These are phyloP conservation scores for Solanum hybrid DNA, from an alignment of 305 asterid genomes.

Conservation along the genomic window DNA sequence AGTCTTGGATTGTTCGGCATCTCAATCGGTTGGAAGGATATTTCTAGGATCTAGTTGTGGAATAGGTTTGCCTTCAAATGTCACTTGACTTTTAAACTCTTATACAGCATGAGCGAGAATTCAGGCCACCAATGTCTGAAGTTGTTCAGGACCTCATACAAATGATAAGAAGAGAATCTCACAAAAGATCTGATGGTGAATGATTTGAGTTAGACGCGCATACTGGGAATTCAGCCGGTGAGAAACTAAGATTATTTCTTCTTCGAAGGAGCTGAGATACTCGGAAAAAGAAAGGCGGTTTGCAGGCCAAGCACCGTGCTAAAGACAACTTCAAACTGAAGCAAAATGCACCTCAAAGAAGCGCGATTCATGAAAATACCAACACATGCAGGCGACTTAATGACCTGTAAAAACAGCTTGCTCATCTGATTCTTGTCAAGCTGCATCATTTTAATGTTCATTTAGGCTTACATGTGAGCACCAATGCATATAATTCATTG, in stretches of 20 bases:
- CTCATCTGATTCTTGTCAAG: slow-evolving; percentile 2
- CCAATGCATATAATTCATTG: neutral
- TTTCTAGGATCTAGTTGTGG: neutral
- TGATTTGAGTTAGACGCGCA: neutral
- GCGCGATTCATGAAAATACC: neutral
- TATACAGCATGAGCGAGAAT: slow-evolving; percentile 31
- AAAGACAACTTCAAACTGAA: slow-evolving; percentile 11
- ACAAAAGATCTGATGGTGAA: slow-evolving; percentile 12
- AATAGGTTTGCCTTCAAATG: neutral
- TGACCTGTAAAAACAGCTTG: neutral
- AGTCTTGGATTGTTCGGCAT: neutral
- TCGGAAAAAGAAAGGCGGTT: neutral
- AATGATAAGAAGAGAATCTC: slow-evolving; percentile 24
- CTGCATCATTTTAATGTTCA: neutral
- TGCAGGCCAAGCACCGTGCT: slow-evolving; percentile 1
- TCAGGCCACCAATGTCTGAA: slow-evolving; percentile 36
- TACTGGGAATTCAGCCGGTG: neutral
- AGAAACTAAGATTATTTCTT: neutral
- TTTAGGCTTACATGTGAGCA: neutral
- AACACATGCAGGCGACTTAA: neutral
- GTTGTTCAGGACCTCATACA: slow-evolving; percentile 30
- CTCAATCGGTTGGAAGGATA: too few relatives aligned
- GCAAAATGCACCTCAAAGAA: neutral
- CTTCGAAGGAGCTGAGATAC: neutral
- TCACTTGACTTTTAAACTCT: neutral